These are phyloP conservation scores for Mycena galopus DNA, from an alignment of 768 basidiomycete species.

Conservation along the genomic window DNA sequence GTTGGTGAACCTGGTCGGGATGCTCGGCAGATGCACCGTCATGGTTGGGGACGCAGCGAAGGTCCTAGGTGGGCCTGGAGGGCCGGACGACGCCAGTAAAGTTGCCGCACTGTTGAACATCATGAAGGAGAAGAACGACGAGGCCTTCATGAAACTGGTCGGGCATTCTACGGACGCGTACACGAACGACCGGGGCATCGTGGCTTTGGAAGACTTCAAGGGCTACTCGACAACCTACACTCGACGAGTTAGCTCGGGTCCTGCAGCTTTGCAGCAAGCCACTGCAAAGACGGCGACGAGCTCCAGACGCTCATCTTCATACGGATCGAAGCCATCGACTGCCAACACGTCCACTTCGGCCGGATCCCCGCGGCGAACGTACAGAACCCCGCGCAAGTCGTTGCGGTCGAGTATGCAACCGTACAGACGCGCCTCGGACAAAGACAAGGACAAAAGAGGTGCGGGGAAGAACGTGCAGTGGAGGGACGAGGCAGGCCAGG, in stretches of 20 bases:
- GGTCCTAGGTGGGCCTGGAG: constrained; percentile 47
- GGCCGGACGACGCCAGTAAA: constrained; percentile 57
- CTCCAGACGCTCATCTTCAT: constrained; percentile 56
- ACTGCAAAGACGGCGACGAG: constrained; percentile 32
- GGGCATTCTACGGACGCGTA: constrained; percentile 78
- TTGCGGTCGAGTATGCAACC: constrained; percentile 77
- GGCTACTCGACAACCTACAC: constrained; percentile 64
- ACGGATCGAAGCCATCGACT: constrained; percentile 43
- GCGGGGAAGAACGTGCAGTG: constrained; percentile 86
- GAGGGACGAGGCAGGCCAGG: constrained; percentile 89
- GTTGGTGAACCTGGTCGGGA: constrained; percentile 79
- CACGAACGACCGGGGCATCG: constrained; percentile 51
- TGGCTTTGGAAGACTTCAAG: constrained; percentile 62
- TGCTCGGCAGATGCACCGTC: constrained; percentile 84
- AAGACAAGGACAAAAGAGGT: constrained; percentile 71
- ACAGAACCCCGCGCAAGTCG: constrained; percentile 79
- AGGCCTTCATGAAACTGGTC: constrained; percentile 73
- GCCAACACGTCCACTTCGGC: constrained; percentile 56
- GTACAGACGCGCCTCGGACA: constrained; percentile 74
- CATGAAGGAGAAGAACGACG: constrained; percentile 77
- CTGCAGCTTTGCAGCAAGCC: constrained; percentile 55
- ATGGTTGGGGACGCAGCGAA: constrained; percentile 72
- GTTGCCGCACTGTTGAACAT: constrained; percentile 65
- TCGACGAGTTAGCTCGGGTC: constrained; percentile 64
- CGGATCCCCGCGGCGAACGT: constrained; percentile 64